These are phyloP conservation scores for Penicillium argentinense DNA, from an alignment of 495 filamentous ascomycete genomes.

Conservation along the genomic window DNA sequence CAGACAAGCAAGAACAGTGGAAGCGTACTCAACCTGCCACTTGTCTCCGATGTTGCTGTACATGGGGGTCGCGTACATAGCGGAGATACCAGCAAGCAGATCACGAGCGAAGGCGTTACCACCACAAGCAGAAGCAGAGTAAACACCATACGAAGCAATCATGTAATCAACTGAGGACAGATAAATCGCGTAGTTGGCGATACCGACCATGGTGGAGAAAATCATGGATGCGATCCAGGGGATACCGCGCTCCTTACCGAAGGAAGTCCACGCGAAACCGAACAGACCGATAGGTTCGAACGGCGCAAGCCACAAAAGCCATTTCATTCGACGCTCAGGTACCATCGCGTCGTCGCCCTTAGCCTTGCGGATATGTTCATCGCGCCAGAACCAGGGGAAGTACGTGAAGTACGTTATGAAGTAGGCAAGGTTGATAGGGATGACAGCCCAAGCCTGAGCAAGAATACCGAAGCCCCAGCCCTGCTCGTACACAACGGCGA, in stretches of 20 bases:
- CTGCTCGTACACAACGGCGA: slow-evolving; percentile 60
- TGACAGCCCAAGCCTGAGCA: slow-evolving; percentile 55
- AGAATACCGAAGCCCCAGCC: slow-evolving; percentile 59
- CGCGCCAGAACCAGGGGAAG: slow-evolving; percentile 59
- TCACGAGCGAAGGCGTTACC: slow-evolving; percentile 57
- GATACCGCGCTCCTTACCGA: slow-evolving; percentile 47
- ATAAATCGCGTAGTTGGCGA: slow-evolving; percentile 68
- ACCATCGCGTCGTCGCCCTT: slow-evolving; percentile 27
- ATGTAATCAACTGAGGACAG: slow-evolving; percentile 80
- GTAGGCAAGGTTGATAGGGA: slow-evolving; percentile 62
- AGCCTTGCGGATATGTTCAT: slow-evolving; percentile 39
- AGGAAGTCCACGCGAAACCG: slow-evolving; percentile 64
- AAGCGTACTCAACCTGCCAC: slow-evolving; percentile 42
- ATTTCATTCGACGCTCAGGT: slow-evolving; percentile 33
- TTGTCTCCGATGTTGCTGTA: slow-evolving; percentile 40
- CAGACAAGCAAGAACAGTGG: slow-evolving; percentile 44
- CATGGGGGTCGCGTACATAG: slow-evolving; percentile 45
- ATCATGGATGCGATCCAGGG: slow-evolving; percentile 65
- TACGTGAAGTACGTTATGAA: slow-evolving; percentile 63
- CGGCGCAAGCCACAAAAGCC: slow-evolving; percentile 58
- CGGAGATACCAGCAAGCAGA: slow-evolving; percentile 45
- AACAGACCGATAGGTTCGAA: slow-evolving; percentile 65
- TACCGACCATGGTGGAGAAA: slow-evolving; percentile 57
- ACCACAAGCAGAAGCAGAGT: slow-evolving; percentile 72
- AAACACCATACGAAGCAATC: slow-evolving; percentile 72